phyloP scores from a whole-genome alignment of 306 rosid species.

The Sindora glabra region DNA sequence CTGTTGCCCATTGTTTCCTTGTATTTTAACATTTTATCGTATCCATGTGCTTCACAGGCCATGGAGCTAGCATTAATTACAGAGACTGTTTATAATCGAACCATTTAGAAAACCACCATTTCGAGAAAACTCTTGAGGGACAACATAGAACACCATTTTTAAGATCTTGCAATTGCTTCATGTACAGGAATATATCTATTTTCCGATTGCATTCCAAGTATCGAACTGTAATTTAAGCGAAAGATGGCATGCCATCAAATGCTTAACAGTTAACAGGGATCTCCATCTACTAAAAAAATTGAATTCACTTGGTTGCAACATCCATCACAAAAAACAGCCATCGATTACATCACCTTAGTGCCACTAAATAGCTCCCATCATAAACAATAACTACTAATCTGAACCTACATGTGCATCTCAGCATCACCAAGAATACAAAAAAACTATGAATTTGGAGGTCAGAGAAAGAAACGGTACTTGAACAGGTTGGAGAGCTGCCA shows the following conservation, averaged over 20 bases:
- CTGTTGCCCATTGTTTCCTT: too few species aligned
- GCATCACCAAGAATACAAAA: too few species aligned
- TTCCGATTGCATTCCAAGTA: background rate
- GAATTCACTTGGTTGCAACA: background rate
- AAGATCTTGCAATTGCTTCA: background rate
- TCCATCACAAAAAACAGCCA: too few species aligned
- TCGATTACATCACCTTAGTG: too few species aligned
- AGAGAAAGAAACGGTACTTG: conserved; percentile 40
- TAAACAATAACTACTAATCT: too few species aligned
- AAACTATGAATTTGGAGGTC: background rate
- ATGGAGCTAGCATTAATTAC: too few species aligned
- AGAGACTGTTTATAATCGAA: too few species aligned
- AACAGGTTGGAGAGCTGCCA: conserved; percentile 64
- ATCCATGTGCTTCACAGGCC: too few species aligned
- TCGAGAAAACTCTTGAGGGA: background rate
- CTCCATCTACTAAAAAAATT: background rate
- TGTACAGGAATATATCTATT: background rate
- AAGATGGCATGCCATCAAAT: background rate
- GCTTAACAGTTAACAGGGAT: background rate
- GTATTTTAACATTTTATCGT: too few species aligned
- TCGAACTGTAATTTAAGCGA: background rate
- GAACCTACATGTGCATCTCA: too few species aligned
- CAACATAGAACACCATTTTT: background rate
- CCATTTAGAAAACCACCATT: background rate
- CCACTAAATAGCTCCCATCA: too few species aligned